Evolutionary conservation across 805 yeast species (phyloP).

Genomic region (Candida railenensis): DNA sequence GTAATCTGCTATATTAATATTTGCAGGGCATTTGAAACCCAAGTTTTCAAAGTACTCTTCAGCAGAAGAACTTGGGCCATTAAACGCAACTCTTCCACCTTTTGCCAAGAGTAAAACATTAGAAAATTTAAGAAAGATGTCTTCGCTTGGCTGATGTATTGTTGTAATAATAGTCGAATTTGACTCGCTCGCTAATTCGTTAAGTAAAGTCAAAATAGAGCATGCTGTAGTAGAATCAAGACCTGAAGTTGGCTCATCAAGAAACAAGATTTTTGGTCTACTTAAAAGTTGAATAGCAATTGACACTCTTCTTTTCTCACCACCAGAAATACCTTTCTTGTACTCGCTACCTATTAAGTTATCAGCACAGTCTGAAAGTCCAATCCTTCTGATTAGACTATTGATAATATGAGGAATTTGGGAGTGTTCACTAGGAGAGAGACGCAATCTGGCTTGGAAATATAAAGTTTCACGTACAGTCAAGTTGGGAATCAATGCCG

Average conservation of each 20-base stretch:
- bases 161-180: constrained; percentile 70
- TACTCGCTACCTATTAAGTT: constrained; percentile 47
- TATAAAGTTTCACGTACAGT: constrained; percentile 77
- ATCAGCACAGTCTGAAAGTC: constrained; percentile 74
- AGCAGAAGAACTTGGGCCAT: constrained; percentile 53
- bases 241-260: constrained; percentile 92
- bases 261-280: constrained; percentile 65
- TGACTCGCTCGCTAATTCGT: constrained; percentile 52
- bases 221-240: constrained; percentile 77
- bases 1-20: constrained; percentile 72
- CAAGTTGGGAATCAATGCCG: constrained; percentile 62
- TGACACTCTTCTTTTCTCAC: constrained; percentile 77
- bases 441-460: constrained; percentile 68
- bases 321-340: constrained; percentile 43
- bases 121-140: constrained; percentile 63
- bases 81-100: constrained; percentile 69
- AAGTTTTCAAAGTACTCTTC: constrained; percentile 44
- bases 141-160: constrained; percentile 81
- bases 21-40: constrained; percentile 50
- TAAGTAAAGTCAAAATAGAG: constrained; percentile 60
- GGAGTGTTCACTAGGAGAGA: constrained; percentile 41
- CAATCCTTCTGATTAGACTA: constrained; percentile 62
- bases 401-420: constrained; percentile 51
- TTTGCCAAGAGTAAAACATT: constrained; percentile 69
- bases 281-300: constrained; percentile 77